A percentile compares a stretch with the other conserved stretches of the same genome.
phyloP scores from a whole-genome alignment of 257 asterid species.

The Solanum infundibuliforme region DNA sequence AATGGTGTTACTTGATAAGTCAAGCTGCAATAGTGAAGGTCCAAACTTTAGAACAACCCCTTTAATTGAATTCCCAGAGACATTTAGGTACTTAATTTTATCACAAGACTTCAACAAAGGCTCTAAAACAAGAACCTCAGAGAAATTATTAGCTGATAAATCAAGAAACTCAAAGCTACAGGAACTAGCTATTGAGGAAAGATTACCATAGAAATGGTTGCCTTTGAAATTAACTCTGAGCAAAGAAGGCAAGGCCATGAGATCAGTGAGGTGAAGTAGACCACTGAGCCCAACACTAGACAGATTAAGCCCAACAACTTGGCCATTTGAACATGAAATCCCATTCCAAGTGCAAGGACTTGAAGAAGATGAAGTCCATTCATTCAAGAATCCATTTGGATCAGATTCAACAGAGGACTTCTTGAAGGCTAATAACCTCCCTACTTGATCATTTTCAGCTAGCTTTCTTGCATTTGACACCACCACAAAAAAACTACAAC shows the following conservation, averaged over 20 bases:
- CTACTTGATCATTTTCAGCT: constrained; percentile 25
- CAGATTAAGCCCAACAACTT: constrained; percentile 47
- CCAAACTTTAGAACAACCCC: constrained; percentile 44
- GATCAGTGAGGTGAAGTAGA: constrained; percentile 40
- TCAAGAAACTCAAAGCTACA: constrained; percentile 68
- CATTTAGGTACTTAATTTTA: constrained; percentile 38
- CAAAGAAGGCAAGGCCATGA: constrained; percentile 41
- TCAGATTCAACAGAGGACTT: constrained; percentile 51
- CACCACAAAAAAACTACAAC: constrained; percentile 23
- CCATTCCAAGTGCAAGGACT: constrained; percentile 70
- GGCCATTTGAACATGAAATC: constrained; percentile 54
- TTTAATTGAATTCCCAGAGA: constrained; percentile 53
- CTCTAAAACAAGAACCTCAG: constrained; percentile 43
- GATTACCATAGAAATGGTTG: constrained; percentile 61
- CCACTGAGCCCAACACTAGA: constrained; percentile 52
- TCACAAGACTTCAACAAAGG: constrained; percentile 33
- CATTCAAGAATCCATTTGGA: constrained; percentile 43
- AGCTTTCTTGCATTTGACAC: constrained; percentile 27
- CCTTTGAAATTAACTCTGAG: constrained; percentile 39
- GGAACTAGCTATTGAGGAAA: constrained; percentile 26
- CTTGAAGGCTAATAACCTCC: constrained; percentile 47
- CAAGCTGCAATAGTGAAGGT: constrained; percentile 47
- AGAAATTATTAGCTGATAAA: constrained; percentile 51
- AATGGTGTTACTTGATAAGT: constrained; percentile 48
- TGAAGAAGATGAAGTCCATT: constrained; percentile 50